Base-by-base conservation (phyloP, 1,284 basidiomycete genomes). In the Sporisorium sorghi region DNA sequence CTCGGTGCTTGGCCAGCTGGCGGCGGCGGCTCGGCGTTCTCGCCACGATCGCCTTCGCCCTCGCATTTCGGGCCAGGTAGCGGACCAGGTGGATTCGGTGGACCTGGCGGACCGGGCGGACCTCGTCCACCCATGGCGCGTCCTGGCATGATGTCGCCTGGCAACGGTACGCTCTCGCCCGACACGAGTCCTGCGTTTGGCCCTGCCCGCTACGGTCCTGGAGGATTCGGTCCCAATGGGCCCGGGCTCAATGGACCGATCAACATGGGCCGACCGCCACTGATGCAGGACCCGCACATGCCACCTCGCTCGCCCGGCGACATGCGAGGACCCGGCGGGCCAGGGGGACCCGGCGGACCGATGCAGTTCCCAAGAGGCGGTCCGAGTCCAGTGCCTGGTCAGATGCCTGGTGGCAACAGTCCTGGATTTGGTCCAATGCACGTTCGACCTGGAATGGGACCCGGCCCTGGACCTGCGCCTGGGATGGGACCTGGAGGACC, bases 281-380 rank as follows among this genome's bases (percentile, higher is more conserved):
- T 74, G 62, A 74, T 74, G 72, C 55, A 48, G 14, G 72, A 66
- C 48, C 67, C 72, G 4, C 63, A 70, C 59, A 66, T 74, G 67
- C 67, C 67, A 7, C 67, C 63, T 42, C 61, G 63, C 39, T 65
- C 71, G 51, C 60, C 65, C 9, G 60, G 64, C 4, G 67, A 48
- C 19, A 63, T 64, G 67, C 56, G 44, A 17, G 49, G 54, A 14
- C 52, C 62, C n/a, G 49, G 49, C 0, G 49, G 35, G 0, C 40
- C 52, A 32, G 42, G 32, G 9, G 52, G 53, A 12, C 56, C 66
- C 6, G 59, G 59, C 10, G 51, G 56, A n/a, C 51, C 64, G 10
- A 54, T 59, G 58, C 58, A 39, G 5, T 65, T 69, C 58, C 63
- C 63, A n/a, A 47, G 63, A n/a, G 63, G 63, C n/a, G 71, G 60